These are phyloP conservation scores for Pseudozyma tsukubaensis DNA, from an alignment of 1,284 basidiomycete genomes.

Conservation along the genomic window DNA sequence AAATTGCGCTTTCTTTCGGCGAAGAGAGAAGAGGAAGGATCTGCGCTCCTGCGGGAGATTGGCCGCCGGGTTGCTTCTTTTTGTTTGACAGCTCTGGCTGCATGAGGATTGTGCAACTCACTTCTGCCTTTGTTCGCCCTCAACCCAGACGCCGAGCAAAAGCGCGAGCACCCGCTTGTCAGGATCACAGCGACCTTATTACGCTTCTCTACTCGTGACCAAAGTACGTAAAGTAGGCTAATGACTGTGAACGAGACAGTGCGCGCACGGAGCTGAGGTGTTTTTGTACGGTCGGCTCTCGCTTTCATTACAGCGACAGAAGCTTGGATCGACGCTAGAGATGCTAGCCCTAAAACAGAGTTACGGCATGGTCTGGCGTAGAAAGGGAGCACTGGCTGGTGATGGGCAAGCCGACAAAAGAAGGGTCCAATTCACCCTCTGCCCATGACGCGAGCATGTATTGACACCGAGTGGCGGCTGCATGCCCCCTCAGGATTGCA, in stretches of 20 bases:
- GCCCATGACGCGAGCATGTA: constrained; percentile 13
- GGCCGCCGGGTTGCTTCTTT: constrained; percentile 7
- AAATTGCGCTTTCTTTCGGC: too few relatives aligned
- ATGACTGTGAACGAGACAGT: background rate
- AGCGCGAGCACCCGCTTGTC: constrained; percentile 1
- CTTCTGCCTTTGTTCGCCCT: too few relatives aligned
- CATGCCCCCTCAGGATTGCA: background rate
- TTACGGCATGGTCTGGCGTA: too few relatives aligned
- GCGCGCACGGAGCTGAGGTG: constrained; percentile 10
- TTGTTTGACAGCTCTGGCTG: background rate
- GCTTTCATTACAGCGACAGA: background rate
- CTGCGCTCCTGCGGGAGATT: constrained; percentile 8
- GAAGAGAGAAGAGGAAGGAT: too few relatives aligned
- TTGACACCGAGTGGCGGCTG: background rate
- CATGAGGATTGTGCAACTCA: background rate
- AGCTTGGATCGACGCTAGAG: too few relatives aligned
- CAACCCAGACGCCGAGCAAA: constrained; percentile 8
- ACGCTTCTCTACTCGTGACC: too few relatives aligned
- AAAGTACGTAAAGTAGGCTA: too few relatives aligned
- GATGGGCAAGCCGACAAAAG: too few relatives aligned
- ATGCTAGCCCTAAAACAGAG: too few relatives aligned
- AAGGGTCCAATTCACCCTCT: constrained; percentile 10
- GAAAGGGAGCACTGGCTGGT: too few relatives aligned
- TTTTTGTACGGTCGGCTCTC: constrained; percentile 10
- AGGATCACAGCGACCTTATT: background rate